Percentiles rank a stretch among this genome's conserved stretches.
phyloP scores from a whole-genome alignment of 2,329 filamentous ascomycete species.

The Xylariaceae sp. region DNA sequence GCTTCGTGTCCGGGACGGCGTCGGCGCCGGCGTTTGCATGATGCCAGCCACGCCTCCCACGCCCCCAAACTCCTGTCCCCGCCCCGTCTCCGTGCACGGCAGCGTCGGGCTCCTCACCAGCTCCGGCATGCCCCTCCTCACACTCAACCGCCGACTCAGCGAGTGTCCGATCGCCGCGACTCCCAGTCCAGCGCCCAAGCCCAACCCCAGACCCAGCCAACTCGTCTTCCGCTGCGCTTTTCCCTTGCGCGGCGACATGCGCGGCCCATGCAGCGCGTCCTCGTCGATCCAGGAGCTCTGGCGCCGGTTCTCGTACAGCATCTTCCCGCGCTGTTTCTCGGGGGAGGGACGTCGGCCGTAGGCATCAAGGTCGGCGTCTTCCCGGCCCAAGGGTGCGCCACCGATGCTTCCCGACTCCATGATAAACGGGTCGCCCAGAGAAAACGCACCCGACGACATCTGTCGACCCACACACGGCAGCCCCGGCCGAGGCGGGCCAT shows the following conservation, averaged over 20 bases:
- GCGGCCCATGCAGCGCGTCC: constrained; percentile 46
- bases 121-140: constrained; percentile 14
- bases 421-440: too few species aligned
- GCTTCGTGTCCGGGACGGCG: neutral
- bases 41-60: neutral
- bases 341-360: constrained; percentile 10
- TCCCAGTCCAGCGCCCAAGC: too few species aligned
- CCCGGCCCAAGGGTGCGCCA: too few species aligned
- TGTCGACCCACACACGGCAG: too few species aligned
- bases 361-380: too few species aligned
- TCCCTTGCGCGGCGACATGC: constrained; percentile 26
- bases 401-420: too few species aligned
- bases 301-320: constrained; percentile 21
- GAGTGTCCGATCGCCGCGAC: constrained; percentile 14
- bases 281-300: constrained; percentile 45
- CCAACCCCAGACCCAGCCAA: constrained; percentile 10
- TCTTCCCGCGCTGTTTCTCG: constrained; percentile 23
- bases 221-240: constrained; percentile 11
- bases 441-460: too few species aligned
- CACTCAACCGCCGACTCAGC: constrained; percentile 21
- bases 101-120: constrained; percentile 24
- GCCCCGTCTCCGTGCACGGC: constrained; percentile 13
- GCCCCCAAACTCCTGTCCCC: neutral
- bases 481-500: neutral
- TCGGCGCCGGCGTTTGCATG: constrained; percentile 1